A percentile compares a stretch with the other conserved stretches of the same genome.
Conservation (phyloP, 768 basidiomycete genomes). For the Mycena indigotica region DNA sequence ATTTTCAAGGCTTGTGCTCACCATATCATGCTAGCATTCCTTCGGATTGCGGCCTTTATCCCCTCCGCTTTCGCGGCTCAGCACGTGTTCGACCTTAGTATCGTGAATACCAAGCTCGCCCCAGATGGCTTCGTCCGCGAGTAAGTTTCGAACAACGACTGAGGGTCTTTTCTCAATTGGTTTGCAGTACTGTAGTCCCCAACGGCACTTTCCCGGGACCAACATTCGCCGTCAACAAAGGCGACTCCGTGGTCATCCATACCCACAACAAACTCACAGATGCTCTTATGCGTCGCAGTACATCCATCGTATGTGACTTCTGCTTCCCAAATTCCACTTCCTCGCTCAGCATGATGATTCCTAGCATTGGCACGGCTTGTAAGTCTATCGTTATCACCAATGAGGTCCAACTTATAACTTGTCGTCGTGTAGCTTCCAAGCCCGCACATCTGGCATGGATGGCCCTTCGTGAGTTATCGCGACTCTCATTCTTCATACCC, state of each 20-base stretch:
- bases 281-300: slow-evolving; percentile 34
- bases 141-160: too few species aligned
- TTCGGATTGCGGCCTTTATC: not conserved
- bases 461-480: slow-evolving; percentile 35
- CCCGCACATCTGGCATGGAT: slow-evolving; percentile 38
- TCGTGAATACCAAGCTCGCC: slow-evolving; percentile 20
- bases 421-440: slow-evolving; percentile 31
- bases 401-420: not conserved
- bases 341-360: not conserved
- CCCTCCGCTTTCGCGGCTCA: slow-evolving; percentile 4
- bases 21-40: not conserved
- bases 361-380: slow-evolving; percentile 39
- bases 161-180: too few species aligned
- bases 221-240: slow-evolving; percentile 26
- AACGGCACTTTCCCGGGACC: slow-evolving; percentile 35
- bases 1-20: not conserved
- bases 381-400: not conserved
- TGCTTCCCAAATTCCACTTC: not conserved
- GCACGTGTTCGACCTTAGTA: slow-evolving; percentile 18
- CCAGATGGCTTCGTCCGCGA: slow-evolving; percentile 24
- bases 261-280: slow-evolving; percentile 30
- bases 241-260: slow-evolving; percentile 32
- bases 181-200: slow-evolving; percentile 28
- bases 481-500: slow-evolving; percentile 8
- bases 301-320: slow-evolving; percentile 28